Evolutionary conservation across 495 filamentous ascomycete genomes (phyloP), one percentile per base, ranked within the genome.

Genomic region (Xylaria castorea): DNA sequence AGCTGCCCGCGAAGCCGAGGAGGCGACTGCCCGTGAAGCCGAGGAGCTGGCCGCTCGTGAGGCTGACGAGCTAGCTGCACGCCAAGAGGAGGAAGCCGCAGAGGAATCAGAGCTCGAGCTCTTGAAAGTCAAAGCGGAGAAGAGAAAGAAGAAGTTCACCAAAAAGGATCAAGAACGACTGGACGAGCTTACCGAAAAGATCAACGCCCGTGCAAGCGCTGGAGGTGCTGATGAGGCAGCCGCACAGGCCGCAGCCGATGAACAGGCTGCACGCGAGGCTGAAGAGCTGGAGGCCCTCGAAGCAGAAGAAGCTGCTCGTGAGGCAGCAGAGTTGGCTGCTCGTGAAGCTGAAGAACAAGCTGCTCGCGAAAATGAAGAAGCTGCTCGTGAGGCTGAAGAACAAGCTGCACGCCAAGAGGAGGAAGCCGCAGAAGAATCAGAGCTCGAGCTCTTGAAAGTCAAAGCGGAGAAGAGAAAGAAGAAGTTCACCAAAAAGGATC

Each of bases 131-230:
- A 79, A 78, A 64, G 71, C 55, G 8, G n/a, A n/a, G n/a, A n/a
- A n/a, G n/a, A 75, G 66, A 48, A 78, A 76, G 61, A 80, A 76
- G 55, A 83, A 79, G 63, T 64, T 82, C n/a, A 73, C 25, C 58
- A 77, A 75, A 62, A 80, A 75, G 25, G 79, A 81, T 44, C 77
- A 77, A 44, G 77, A 77, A 73, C 81, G 83, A 55, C 70, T 81
- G 12, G 75, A 85, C 44, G 76, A 85, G 67, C 80, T 83, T 34
- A 80, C 76, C 42, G 77, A 79, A 65, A 81, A 75, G 72, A 77
- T 78, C 48, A 73, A 81, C 9, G 80, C 78, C 25, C 76, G 77
- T n/a, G 53, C n/a, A 36, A 30, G 14, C 40, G 18, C 66, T 38
- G 42, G 2, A 53, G 40, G 32, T 40, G n/a, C 38, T n/a, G 73